Base-by-base conservation (phyloP, 164 flowering plant genomes). In the Magnolia changhungtana region DNA sequence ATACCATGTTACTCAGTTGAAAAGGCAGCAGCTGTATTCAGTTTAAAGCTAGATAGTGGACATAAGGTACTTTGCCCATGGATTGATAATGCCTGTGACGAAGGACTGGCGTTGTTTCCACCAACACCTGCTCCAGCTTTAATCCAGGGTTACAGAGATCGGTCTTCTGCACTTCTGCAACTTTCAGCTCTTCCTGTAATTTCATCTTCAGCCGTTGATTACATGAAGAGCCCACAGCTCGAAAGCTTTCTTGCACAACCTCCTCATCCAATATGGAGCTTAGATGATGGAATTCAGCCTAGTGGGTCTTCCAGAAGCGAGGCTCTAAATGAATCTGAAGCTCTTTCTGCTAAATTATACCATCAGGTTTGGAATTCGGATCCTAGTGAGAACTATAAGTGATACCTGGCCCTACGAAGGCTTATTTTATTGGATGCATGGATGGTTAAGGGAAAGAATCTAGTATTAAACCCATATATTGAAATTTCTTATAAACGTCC, bases 41-140 rank as follows among this genome's bases (percentile, higher is more conserved):
- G 98, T 85, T 85, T 94, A 81, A 96, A 94, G 91, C 89, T 96
- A 76, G 93, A 96, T 73, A 88, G 55, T 80, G 99, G 98, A 69
- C 99, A 96, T 83, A 96, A 87, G 77, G 76, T 81, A 76, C 86
- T 87, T 51, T 96, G 99, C 72, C 97, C 97, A 11, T 96, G 99
- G 99, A 85, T 87, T 50, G 89, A 96, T 72, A 94, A 94, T 87
- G 78, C 86, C 7, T 96, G 99, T 71, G 92, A 89, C 78, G 99
- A 94, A 83, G 78, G 65, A 10, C 84, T 96, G 70, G 90, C 94
- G 23, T 85, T 88, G 74, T 94, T 94, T 83, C 97, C 98, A 11
- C 91, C 91, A 71, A 82, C 83, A 51, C 79, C 90, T 67, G 82
- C 84, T 77, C 86, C 83, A 51, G 82, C 80, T 70, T 87, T 94